Conservation (phyloP, 371 early-diverging fungal species). For the Coemansia sp. region DNA sequence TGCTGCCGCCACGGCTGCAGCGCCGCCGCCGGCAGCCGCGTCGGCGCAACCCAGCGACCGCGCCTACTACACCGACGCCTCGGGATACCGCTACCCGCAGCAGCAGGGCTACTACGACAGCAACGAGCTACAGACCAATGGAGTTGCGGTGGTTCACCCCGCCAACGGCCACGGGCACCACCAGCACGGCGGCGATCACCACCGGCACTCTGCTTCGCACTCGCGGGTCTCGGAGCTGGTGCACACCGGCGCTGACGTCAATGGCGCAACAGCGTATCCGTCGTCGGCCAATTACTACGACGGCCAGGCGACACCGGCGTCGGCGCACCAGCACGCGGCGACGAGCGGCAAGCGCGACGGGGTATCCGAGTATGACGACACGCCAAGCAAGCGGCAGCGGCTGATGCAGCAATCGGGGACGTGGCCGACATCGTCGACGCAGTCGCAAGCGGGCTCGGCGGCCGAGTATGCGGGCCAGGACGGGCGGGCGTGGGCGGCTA, state of each 20-base stretch:
- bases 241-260: neutral
- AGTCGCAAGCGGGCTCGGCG: slow-evolving; percentile 6
- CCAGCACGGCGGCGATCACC: neutral
- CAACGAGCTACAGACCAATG: neutral
- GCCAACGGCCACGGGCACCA: slow-evolving; percentile 4
- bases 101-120: slow-evolving; percentile 10
- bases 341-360: slow-evolving; percentile 16
- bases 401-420: slow-evolving; percentile 21
- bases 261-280: neutral
- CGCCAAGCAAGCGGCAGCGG: slow-evolving; percentile 37
- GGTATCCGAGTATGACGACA: slow-evolving; percentile 12
- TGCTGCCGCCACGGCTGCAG: neutral
- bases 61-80: slow-evolving; percentile 2
- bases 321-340: slow-evolving; percentile 1
- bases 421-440: slow-evolving; percentile 13
- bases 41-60: neutral
- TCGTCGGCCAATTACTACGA: slow-evolving; percentile 14
- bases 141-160: slow-evolving; percentile 1
- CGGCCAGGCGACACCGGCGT: neutral
- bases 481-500: neutral
- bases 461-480: slow-evolving; percentile 1
- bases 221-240: slow-evolving; percentile 9
- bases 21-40: slow-evolving; percentile 3
- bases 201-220: slow-evolving; percentile 15
- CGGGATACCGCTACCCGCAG: slow-evolving; percentile 5